A percentile compares a stretch with the other conserved stretches of the same genome.
phyloP scores from a whole-genome alignment of 495 filamentous ascomycete species.

The Talaromyces borbonicus region DNA sequence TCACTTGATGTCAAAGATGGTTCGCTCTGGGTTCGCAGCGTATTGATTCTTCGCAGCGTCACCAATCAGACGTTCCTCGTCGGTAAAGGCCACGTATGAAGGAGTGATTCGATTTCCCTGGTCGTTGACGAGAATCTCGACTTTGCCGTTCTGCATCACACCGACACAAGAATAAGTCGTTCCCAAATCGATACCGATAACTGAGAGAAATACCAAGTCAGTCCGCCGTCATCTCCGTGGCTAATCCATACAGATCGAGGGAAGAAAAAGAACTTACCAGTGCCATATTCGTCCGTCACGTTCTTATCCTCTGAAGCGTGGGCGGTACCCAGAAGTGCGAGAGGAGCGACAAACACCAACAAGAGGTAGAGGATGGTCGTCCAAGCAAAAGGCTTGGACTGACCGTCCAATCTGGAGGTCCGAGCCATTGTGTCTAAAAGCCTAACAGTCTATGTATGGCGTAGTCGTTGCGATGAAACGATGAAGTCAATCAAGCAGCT shows the following conservation, averaged over 20 bases:
- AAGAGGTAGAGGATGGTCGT: slow-evolving; percentile 77
- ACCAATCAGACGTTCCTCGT: slow-evolving; percentile 94
- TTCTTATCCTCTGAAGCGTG: slow-evolving; percentile 61
- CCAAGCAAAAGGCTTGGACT: slow-evolving; percentile 49
- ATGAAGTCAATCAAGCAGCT: slow-evolving; percentile 5
- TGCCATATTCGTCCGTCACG: slow-evolving; percentile 66
- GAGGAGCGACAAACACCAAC: slow-evolving; percentile 64
- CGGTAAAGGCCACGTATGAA: slow-evolving; percentile 97
- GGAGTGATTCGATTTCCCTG: slow-evolving; percentile 99
- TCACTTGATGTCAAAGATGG: slow-evolving; percentile 91
- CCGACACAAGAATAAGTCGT: slow-evolving; percentile 96
- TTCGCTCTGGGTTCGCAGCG: slow-evolving; percentile 78
- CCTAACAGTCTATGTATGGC: slow-evolving; percentile 5
- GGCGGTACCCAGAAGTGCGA: slow-evolving; percentile 66
- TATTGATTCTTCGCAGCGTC: slow-evolving; percentile 99
- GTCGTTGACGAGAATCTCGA: slow-evolving; percentile 94
- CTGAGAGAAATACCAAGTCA: slow-evolving; percentile 19
- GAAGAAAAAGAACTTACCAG: slow-evolving; percentile 29
- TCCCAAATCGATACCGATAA: slow-evolving; percentile 98
- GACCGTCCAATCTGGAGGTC: slow-evolving; percentile 28
- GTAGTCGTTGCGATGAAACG: background rate
- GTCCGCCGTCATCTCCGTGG: background rate
- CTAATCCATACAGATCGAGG: too few relatives aligned
- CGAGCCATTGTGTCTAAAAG: slow-evolving; percentile 36
- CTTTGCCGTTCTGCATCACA: slow-evolving; percentile 98